phyloP scores from a whole-genome alignment of 2,329 filamentous ascomycete species.

The Paecilomyces sp. region DNA sequence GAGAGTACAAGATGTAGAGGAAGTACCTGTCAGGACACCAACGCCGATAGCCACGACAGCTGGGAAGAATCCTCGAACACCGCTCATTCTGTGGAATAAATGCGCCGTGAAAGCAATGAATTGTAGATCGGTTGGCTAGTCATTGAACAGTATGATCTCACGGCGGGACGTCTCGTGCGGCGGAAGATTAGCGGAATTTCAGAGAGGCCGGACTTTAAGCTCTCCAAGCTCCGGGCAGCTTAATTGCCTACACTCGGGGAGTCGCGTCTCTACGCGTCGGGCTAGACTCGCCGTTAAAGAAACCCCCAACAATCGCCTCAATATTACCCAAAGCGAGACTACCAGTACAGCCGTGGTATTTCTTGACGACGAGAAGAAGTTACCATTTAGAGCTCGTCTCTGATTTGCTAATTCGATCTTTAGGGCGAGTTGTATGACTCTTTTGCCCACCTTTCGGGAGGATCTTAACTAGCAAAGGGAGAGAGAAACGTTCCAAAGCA shows the following conservation, averaged over 20 bases:
- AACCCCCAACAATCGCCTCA: neutral
- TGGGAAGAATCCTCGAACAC: conserved; percentile 27
- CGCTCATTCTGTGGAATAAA: conserved; percentile 21
- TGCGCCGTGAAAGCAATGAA: neutral
- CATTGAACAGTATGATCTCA: neutral
- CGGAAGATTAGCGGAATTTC: conserved; percentile 6
- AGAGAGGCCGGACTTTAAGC: conserved; percentile 2
- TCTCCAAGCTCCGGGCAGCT: conserved; percentile 12
- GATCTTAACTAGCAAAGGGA: neutral
- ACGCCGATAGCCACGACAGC: conserved; percentile 30
- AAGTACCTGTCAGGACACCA: conserved; percentile 32
- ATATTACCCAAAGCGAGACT: neutral
- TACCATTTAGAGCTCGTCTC: neutral
- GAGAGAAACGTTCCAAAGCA: conserved; percentile 23
- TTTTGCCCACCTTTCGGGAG: neutral
- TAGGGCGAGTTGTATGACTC: neutral
- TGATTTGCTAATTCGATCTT: neutral
- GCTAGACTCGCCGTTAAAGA: neutral
- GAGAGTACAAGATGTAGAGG: neutral
- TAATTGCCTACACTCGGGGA: conserved; percentile 3
- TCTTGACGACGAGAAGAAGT: neutral
- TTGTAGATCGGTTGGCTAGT: neutral
- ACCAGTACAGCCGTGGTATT: neutral
- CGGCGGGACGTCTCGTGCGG: neutral
- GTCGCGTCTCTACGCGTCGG: conserved; percentile 22